Base-by-base conservation (phyloP, 768 basidiomycete species). In the Sutorius australiensis region DNA sequence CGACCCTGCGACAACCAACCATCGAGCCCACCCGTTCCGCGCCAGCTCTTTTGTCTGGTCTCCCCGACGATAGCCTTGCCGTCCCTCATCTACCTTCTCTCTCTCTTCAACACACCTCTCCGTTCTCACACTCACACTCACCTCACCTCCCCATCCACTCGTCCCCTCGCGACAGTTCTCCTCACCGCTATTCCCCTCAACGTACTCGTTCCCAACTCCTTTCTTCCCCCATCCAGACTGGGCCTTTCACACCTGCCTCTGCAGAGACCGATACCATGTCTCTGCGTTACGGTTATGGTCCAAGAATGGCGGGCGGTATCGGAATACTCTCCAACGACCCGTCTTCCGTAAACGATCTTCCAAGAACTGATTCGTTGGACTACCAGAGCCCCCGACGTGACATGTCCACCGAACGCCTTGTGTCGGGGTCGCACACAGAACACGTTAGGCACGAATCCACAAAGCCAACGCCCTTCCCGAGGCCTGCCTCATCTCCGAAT, bases 301-400 rank as follows among this genome's bases (percentile, higher is more conserved):
- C 64, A 38, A 68, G 50, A 48, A 67, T 64, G 66, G 64, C 64
- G 6, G 67, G 67, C 2, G 67, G 67, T 17, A 57, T 68, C 34
- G 39, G 61, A 28, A 46, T 67, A 3, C 54, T 64, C 38, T 58
- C 61, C 40, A 49, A 17, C 5, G 60, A 68, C 34, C 17, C 54
- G 0, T 13, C 57, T 36, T 9, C 64, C 31, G 12, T 30, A 17
- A 55, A 50, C 39, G 57, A 61, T 34, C 17, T 41, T 4, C 48
- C 51, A 7, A 61, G 58, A 45, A 56, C 19, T 17, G 54, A 53
- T 36, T 43, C 54, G 31, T 54, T 59, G 32, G 51, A 21, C 30
- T 63, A 56, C 43, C 61, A 57, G 5, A 43, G 43, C 34, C 53
- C 53, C 0, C 46, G 51, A 28, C 68, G 61, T 11, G 57, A 54